Evolutionary conservation across 768 basidiomycete species (phyloP).

Genomic region (Termitomyces titanicus): DNA sequence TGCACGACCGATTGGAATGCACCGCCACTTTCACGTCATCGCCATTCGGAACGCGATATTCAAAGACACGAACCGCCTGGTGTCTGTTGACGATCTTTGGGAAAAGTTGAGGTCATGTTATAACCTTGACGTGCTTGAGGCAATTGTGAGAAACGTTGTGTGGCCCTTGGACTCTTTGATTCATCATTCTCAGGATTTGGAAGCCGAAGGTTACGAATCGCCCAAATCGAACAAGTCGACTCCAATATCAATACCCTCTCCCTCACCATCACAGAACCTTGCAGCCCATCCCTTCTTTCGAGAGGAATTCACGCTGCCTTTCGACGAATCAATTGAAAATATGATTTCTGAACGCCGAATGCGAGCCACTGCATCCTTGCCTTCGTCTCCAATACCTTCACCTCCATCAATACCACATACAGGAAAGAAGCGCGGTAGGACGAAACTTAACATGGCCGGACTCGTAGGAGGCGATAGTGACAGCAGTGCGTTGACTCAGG

Average conservation of each 20-base stretch:
- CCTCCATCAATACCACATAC: conserved; percentile 28
- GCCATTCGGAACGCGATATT: conserved; percentile 69
- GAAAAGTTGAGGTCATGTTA: conserved; percentile 68
- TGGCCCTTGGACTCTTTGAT: conserved; percentile 5
- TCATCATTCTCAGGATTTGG: conserved; percentile 32
- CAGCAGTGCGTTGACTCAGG: conserved; percentile 78
- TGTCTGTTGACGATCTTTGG: conserved; percentile 70
- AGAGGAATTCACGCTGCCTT: conserved; percentile 61
- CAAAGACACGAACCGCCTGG: conserved; percentile 61
- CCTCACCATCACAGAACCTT: conserved; percentile 68
- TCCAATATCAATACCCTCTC: conserved; percentile 55
- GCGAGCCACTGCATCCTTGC: conserved; percentile 59
- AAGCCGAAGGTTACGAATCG: conserved; percentile 41
- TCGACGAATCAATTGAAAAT: conserved; percentile 56
- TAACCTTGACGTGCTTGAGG: conserved; percentile 72
- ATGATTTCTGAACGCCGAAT: conserved; percentile 62
- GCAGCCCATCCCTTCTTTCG: conserved; percentile 69
- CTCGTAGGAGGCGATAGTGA: conserved; percentile 82
- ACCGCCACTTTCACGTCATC: conserved; percentile 79
- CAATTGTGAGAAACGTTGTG: conserved; percentile 45
- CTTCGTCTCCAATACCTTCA: conserved; percentile 54
- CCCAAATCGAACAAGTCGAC: conserved; percentile 37
- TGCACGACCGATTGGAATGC: conserved; percentile 77
- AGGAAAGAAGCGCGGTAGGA: conserved; percentile 40
- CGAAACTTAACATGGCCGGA: conserved; percentile 64